phyloP scores from a whole-genome alignment of 257 asterid genomes.

The Oldenlandia corymbosa region DNA sequence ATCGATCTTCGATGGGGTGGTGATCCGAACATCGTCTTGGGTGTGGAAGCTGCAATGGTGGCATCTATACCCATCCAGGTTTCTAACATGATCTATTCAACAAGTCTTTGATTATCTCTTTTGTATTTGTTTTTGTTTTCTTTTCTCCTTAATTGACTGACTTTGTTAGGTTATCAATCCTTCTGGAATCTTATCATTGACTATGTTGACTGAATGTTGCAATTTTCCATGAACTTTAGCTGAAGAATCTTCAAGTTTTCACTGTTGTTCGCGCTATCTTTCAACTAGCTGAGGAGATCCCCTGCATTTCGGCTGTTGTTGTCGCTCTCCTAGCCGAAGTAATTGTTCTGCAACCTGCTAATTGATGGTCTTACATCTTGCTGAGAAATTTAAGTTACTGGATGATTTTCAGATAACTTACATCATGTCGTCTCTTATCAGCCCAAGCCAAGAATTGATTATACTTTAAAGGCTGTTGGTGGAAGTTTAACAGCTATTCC shows the following conservation, averaged over 20 bases:
- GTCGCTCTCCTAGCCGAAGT: conserved; percentile 99
- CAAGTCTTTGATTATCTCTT: conserved; percentile 4
- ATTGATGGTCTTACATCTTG: background rate
- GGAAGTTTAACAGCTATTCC: conserved; percentile 97
- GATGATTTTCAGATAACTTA: conserved; percentile 3
- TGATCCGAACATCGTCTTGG: conserved; percentile 89
- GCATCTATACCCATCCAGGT: conserved; percentile 99
- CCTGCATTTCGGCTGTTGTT: conserved; percentile 97
- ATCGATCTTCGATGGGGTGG: conserved; percentile 99
- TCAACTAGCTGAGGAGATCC: conserved; percentile 94
- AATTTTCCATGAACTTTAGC: conserved; percentile 42
- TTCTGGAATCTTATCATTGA: background rate
- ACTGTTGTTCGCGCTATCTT: conserved; percentile 92
- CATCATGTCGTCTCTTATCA: conserved; percentile 27
- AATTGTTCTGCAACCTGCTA: conserved; percentile 13
- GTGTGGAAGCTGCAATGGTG: conserved; percentile 92
- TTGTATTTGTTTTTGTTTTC: background rate
- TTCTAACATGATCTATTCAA: conserved; percentile 17
- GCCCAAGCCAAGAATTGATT: conserved; percentile 96
- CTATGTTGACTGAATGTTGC: conserved; percentile 13
- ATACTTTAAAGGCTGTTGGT: conserved; percentile 89
- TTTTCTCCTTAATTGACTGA: too few relatives aligned
- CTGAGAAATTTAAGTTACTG: background rate
- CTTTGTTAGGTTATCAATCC: background rate
- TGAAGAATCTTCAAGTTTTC: conserved; percentile 96